A percentile compares a stretch with the other conserved stretches of the same genome.
These are phyloP conservation scores for Tricharina praecox DNA, from an alignment of 495 filamentous ascomycete genomes.

Conservation along the genomic window DNA sequence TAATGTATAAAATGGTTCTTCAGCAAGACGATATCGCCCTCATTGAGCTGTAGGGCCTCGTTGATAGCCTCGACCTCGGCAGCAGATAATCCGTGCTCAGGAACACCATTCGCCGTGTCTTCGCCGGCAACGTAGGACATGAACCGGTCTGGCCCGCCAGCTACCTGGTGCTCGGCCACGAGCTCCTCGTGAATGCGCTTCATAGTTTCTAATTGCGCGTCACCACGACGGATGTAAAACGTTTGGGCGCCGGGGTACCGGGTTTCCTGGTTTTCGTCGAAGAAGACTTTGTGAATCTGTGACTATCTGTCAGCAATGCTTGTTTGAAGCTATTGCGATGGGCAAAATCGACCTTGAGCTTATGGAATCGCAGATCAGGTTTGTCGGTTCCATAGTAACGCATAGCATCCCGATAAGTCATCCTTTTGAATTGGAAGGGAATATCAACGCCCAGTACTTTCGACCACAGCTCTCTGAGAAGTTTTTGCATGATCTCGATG, in stretches of 20 bases:
- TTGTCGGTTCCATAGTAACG: slow-evolving; percentile 71
- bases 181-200: not conserved
- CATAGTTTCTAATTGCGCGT: not conserved
- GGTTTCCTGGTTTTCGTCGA: not conserved
- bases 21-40: not conserved
- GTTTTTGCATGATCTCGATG: slow-evolving; percentile 47
- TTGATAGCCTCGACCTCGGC: slow-evolving; percentile 30
- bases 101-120: not conserved
- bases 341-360: too few species aligned
- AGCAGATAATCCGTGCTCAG: slow-evolving; percentile 53
- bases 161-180: not conserved
- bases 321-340: too few species aligned
- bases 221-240: not conserved
- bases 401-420: slow-evolving; percentile 70
- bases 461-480: slow-evolving; percentile 43
- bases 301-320: too few species aligned
- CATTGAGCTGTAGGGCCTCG: not conserved
- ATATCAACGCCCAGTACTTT: slow-evolving; percentile 25
- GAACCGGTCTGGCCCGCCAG: not conserved
- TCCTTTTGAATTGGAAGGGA: slow-evolving; percentile 34
- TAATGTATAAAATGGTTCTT: not conserved
- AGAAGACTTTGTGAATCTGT: not conserved
- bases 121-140: slow-evolving; percentile 5
- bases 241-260: not conserved
- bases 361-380: slow-evolving; percentile 63